phyloP scores from a whole-genome alignment of 352 stramenopile species.

The Stramenopiles sp. region DNA sequence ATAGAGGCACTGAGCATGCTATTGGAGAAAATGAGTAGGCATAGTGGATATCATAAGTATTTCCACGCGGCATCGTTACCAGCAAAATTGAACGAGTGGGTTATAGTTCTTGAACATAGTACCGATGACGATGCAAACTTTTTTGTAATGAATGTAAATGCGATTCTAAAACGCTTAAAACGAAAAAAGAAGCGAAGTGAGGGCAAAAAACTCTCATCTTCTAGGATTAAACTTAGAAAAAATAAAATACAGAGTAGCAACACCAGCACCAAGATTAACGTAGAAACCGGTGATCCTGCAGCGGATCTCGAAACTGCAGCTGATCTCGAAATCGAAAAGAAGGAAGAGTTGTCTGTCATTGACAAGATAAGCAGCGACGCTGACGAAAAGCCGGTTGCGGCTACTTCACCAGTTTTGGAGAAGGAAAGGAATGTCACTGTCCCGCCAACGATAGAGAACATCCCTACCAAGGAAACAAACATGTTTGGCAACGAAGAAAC shows the following conservation, averaged over 20 bases:
- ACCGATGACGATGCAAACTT: not conserved
- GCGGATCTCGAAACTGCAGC: not conserved
- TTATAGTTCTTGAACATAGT: not conserved
- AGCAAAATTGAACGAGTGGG: not conserved
- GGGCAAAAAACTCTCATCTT: too few relatives aligned
- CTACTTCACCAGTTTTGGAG: too few relatives aligned
- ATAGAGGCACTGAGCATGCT: not conserved
- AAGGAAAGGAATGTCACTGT: too few relatives aligned
- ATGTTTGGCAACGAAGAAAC: too few relatives aligned
- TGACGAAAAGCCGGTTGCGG: not conserved
- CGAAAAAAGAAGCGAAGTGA: not conserved
- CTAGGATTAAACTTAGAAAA: not conserved
- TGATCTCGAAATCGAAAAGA: not conserved
- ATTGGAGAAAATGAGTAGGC: not conserved
- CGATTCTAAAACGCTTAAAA: not conserved
- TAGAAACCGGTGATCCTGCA: not conserved
- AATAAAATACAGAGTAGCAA: not conserved
- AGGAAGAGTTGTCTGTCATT: not conserved
- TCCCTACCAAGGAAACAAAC: too few relatives aligned
- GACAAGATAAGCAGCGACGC: not conserved
- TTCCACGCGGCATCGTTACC: not conserved
- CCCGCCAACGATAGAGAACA: too few relatives aligned
- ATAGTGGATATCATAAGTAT: not conserved
- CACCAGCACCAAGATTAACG: not conserved
- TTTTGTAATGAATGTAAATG: slow-evolving; percentile 2